A percentile compares a stretch with the other conserved stretches of the same genome.
Evolutionary conservation across 2,329 filamentous ascomycete genomes (phyloP).

Genomic region (Xylaria hypoxylon): DNA sequence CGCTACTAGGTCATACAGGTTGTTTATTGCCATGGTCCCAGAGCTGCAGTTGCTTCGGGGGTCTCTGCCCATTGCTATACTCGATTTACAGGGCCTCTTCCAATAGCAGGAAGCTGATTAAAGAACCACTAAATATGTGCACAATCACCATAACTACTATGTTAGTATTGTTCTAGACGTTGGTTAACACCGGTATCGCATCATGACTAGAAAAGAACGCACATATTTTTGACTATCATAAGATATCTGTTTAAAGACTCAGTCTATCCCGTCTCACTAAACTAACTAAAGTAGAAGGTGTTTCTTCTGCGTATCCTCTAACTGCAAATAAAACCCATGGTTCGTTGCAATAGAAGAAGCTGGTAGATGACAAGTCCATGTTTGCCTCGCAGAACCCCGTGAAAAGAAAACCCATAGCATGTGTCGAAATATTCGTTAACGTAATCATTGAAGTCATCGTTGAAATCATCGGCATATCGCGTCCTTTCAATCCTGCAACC

Average conservation of each 20-base stretch:
- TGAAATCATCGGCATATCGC: not conserved
- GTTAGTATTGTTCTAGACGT: not conserved
- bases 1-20: not conserved
- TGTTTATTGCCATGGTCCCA: too few relatives aligned
- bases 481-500: not conserved
- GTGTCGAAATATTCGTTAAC: not conserved
- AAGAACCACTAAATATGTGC: not conserved
- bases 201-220: slow-evolving; percentile 18
- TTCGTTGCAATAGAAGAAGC: not conserved
- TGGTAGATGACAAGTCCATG: not conserved
- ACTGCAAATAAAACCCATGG: not conserved
- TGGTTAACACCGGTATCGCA: not conserved
- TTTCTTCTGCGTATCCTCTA: not conserved
- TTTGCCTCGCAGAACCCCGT: not conserved
- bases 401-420: not conserved
- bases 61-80: not conserved
- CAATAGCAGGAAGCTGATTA: not conserved
- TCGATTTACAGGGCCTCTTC: not conserved
- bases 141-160: not conserved
- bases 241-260: not conserved
- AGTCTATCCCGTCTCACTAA: not conserved
- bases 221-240: slow-evolving; percentile 15
- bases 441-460: not conserved
- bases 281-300: not conserved
- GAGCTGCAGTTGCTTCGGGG: not conserved